Conservation (phyloP, 306 rosid species). For the Arachis hypogaea region DNA sequence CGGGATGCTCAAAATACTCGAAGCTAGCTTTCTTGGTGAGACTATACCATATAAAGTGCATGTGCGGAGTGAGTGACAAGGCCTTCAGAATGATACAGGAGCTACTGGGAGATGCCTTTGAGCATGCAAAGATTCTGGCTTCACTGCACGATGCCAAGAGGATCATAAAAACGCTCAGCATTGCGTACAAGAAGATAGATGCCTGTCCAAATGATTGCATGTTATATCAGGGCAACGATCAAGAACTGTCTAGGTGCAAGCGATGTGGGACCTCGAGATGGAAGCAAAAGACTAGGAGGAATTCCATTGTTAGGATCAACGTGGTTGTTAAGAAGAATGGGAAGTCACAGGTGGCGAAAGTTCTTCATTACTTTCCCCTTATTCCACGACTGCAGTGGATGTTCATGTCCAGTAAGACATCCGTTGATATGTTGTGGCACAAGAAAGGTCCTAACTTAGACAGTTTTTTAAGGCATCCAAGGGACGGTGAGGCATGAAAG, state of each 20-base stretch:
- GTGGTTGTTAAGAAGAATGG: no score
- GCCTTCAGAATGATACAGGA: neutral
- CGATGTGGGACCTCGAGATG: no score
- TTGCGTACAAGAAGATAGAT: neutral
- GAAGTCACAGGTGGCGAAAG: no score
- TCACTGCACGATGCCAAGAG: neutral
- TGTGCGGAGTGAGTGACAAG: neutral
- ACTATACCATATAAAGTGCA: neutral
- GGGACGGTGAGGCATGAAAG: no score
- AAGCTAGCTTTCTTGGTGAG: no score
- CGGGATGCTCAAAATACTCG: neutral
- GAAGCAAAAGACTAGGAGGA: no score
- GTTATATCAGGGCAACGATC: no score
- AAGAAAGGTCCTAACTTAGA: no score
- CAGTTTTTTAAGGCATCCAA: neutral
- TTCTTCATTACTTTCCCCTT: neutral
- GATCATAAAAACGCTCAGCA: neutral
- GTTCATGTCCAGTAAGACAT: no score
- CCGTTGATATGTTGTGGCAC: no score
- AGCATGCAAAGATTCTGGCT: neutral
- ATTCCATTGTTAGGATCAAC: no score
- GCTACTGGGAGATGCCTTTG: slow-evolving; percentile 15
- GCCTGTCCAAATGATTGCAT: neutral
- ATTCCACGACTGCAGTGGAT: neutral
- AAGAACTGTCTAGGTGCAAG: no score